A percentile compares a stretch with the other conserved stretches of the same genome.
Conservation (phyloP, 2,329 filamentous ascomycete genomes). For the Rhynchosporium agropyri region DNA sequence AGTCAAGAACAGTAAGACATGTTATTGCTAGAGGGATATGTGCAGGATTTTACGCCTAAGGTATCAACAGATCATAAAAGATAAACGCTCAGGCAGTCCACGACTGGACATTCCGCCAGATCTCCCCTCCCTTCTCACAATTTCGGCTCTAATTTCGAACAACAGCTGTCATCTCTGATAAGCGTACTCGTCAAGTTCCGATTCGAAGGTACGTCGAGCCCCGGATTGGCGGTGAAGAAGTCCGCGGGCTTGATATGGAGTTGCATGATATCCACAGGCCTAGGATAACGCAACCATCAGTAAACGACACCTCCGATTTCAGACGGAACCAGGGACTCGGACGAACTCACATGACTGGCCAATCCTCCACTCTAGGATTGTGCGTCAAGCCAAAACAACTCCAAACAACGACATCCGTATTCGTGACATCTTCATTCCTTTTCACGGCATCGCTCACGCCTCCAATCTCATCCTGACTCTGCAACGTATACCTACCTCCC, state of each 20-base stretch:
- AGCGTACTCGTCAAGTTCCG: slow-evolving; percentile 46
- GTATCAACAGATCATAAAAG: too few relatives aligned
- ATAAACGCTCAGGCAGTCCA: too few relatives aligned
- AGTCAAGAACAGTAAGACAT: too few relatives aligned
- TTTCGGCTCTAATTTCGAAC: slow-evolving; percentile 18
- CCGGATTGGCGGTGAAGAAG: slow-evolving; percentile 60
- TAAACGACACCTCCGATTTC: background rate
- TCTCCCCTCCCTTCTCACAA: background rate
- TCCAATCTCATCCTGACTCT: slow-evolving; percentile 37
- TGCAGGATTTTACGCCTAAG: too few relatives aligned
- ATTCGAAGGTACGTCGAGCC: slow-evolving; percentile 66
- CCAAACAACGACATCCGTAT: slow-evolving; percentile 86
- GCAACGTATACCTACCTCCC: slow-evolving; percentile 42
- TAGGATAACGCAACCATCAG: slow-evolving; percentile 9
- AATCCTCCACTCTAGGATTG: slow-evolving; percentile 87
- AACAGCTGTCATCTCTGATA: slow-evolving; percentile 19
- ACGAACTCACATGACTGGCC: slow-evolving; percentile 72
- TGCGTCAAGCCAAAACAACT: slow-evolving; percentile 90
- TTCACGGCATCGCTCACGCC: slow-evolving; percentile 67
- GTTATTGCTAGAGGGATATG: too few relatives aligned
- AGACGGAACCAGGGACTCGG: background rate
- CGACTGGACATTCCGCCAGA: too few relatives aligned
- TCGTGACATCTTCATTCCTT: slow-evolving; percentile 85
- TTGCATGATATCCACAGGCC: slow-evolving; percentile 77
- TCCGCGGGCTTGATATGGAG: slow-evolving; percentile 65